Evolutionary conservation across 768 basidiomycete species (phyloP).

Genomic region (Leccinum barrowsii): DNA sequence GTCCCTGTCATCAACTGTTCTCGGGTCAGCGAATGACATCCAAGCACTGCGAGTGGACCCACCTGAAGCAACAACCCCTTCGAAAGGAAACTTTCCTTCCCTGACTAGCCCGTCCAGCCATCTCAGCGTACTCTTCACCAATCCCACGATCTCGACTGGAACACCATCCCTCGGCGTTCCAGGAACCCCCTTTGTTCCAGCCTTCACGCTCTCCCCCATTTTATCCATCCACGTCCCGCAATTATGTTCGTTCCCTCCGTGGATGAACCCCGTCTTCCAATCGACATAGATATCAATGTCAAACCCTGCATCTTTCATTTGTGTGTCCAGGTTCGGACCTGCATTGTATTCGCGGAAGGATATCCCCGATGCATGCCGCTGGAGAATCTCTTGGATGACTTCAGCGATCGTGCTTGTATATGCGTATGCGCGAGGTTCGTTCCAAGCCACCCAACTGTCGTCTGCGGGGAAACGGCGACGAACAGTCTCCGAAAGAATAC

Average conservation of each 20-base stretch:
- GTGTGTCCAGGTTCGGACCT: constrained; percentile 93
- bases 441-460: constrained; percentile 91
- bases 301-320: constrained; percentile 93
- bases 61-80: constrained; percentile 82
- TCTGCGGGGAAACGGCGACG: constrained; percentile 94
- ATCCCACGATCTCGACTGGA: constrained; percentile 91
- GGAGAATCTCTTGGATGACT: constrained; percentile 92
- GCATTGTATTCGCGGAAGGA: constrained; percentile 95
- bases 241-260: constrained; percentile 81
- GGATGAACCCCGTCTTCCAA: constrained; percentile 88
- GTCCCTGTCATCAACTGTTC: constrained; percentile 63
- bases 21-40: not conserved
- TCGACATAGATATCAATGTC: constrained; percentile 93
- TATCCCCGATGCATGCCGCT: constrained; percentile 90
- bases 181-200: constrained; percentile 93
- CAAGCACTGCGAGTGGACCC: constrained; percentile 29
- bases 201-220: constrained; percentile 91
- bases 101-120: constrained; percentile 76
- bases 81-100: constrained; percentile 77
- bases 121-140: constrained; percentile 87
- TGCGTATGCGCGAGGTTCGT: constrained; percentile 79
- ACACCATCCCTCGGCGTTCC: constrained; percentile 96
- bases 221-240: constrained; percentile 99
- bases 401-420: constrained; percentile 86
- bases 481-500: constrained; percentile 75